A percentile compares a stretch with the other conserved stretches of the same genome.
These are phyloP conservation scores for Plasmodium knowlesi DNA, from an alignment of 169 alveolate genomes.

Conservation along the genomic window DNA sequence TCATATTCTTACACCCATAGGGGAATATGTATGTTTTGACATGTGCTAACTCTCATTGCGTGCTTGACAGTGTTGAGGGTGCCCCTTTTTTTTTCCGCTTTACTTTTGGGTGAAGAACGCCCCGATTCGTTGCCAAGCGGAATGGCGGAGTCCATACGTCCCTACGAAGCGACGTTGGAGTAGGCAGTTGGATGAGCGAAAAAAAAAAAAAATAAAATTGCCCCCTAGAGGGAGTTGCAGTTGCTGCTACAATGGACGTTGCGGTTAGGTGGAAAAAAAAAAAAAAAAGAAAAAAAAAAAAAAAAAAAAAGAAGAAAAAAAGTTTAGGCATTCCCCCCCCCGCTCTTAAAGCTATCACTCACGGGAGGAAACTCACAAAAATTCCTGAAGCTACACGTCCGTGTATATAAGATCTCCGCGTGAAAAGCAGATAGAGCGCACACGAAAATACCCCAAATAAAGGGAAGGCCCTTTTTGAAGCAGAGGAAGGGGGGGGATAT, in stretches of 20 bases:
- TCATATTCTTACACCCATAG: neutral
- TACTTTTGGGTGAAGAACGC: neutral
- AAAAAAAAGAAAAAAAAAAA: neutral
- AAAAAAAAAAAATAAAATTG: neutral
- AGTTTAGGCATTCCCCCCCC: neutral
- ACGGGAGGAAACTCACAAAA: neutral
- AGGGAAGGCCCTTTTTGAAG: neutral
- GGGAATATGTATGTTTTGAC: neutral
- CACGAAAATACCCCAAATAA: neutral
- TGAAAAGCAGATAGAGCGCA: neutral
- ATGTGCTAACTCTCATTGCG: neutral
- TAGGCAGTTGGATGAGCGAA: neutral
- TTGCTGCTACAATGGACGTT: neutral
- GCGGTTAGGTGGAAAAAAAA: neutral
- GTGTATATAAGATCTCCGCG: neutral
- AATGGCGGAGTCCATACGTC: neutral
- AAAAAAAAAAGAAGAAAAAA: neutral
- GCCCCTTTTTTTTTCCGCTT: neutral
- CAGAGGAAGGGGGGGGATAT: neutral
- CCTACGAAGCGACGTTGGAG: neutral
- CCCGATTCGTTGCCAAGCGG: neutral
- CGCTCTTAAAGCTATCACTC: neutral
- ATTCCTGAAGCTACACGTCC: neutral
- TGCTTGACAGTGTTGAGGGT: neutral
- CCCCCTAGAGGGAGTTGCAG: neutral